A percentile compares a stretch with the other conserved stretches of the same genome.
These are phyloP conservation scores for Hanseniaspora lachancei DNA, from an alignment of 805 yeast genomes.

Conservation along the genomic window DNA sequence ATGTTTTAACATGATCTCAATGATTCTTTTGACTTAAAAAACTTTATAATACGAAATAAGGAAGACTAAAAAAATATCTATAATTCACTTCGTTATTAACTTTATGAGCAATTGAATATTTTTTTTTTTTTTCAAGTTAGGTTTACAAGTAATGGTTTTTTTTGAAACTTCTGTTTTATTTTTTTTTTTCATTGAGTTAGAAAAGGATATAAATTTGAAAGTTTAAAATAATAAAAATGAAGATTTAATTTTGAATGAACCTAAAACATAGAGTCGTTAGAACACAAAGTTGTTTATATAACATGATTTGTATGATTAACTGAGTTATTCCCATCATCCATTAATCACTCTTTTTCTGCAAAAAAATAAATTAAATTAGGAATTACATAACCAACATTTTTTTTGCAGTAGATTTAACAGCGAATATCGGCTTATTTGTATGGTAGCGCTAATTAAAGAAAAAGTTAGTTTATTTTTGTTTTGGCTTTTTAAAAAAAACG, in stretches of 20 bases:
- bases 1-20: neutral
- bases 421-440: constrained; percentile 8
- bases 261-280: neutral
- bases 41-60: neutral
- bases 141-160: no score
- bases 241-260: neutral
- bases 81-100: no score
- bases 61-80: no score
- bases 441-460: neutral
- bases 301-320: no score
- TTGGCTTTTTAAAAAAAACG: neutral
- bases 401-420: neutral
- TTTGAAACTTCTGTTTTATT: no score
- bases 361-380: neutral
- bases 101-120: no score
- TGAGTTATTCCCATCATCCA: neutral
- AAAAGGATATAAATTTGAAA: no score
- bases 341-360: no score
- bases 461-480: neutral
- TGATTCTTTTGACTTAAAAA: neutral
- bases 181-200: no score
- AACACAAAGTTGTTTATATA: no score
- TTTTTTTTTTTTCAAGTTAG: no score
- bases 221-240: no score
- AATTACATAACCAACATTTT: neutral